Conservation (phyloP, 1,284 basidiomycete genomes). For the Microbotryum intermedium region DNA sequence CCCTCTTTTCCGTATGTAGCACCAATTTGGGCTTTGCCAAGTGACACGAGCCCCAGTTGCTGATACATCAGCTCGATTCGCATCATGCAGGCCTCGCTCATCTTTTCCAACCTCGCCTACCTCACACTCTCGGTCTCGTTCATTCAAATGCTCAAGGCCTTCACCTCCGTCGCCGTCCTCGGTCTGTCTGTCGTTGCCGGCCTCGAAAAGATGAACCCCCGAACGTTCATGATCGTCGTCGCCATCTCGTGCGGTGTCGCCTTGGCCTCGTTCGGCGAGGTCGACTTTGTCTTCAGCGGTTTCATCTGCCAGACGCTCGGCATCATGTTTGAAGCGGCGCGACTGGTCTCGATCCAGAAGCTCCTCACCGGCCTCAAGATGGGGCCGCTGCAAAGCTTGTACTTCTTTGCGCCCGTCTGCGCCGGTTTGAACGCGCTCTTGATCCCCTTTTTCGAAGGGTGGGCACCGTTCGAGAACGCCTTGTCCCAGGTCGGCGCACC, state of each 20-base stretch:
- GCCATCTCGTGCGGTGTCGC: conserved; percentile 44
- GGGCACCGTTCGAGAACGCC: conserved; percentile 40
- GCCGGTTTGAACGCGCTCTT: conserved; percentile 42
- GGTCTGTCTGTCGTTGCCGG: conserved; percentile 36
- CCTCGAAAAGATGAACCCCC: conserved; percentile 33
- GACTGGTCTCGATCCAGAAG: conserved; percentile 45
- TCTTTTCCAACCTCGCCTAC: conserved; percentile 46
- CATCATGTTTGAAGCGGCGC: conserved; percentile 43
- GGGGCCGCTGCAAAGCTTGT: conserved; percentile 45
- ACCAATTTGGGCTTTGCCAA: no score
- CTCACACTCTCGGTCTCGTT: conserved; percentile 43
- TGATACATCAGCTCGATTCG: no score
- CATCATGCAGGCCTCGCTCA: conserved; percentile 36
- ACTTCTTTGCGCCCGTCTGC: conserved; percentile 45
- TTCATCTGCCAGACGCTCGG: conserved; percentile 44
- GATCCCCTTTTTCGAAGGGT: conserved; percentile 44
- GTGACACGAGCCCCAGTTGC: no score
- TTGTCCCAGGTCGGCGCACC: conserved; percentile 41
- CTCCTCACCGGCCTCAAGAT: conserved; percentile 45
- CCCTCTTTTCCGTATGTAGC: conserved; percentile 39
- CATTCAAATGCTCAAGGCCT: conserved; percentile 47
- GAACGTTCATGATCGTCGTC: conserved; percentile 41
- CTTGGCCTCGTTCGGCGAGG: conserved; percentile 37
- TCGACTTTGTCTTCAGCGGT: conserved; percentile 38
- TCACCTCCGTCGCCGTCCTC: conserved; percentile 35